Base-by-base conservation (phyloP, 768 basidiomycete genomes). In the Nevesoporus exiguus region DNA sequence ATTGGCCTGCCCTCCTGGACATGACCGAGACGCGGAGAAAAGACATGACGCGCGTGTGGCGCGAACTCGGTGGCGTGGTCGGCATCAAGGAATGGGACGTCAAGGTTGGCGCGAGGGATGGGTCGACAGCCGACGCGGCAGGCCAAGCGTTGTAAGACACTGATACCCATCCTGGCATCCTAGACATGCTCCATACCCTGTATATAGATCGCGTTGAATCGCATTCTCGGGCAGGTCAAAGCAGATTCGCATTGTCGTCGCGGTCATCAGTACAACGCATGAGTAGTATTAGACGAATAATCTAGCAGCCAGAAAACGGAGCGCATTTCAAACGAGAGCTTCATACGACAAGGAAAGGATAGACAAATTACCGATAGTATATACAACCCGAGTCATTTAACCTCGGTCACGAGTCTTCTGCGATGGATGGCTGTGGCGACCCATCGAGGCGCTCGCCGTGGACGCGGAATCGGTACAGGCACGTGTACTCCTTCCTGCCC, bases 391-490 rank as follows among this genome's bases (percentile, higher is more conserved):
- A n/a, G n/a, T n/a, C n/a, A n/a, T n/a, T 15, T 17, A 36, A 5
- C 10, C 13, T 24, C 40, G 15, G 39, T 66, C 52, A 63, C 6
- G 66, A 52, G 24, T 60, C 53, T 13, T 60, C 61, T 40, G 62
- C 65, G 36, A 71, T 57, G 47, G 66, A 68, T 5, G 77, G 74
- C 36, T 68, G 59, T 7, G 77, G 75, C 19, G 66, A 61, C 49
- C 74, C 78, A 11, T 71, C 77, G 48, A 83, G 62, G 51, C 67
- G 75, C 60, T 80, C 73, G 15, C 90, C 90, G 62, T 92, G 90
- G 29, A 90, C 88, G 40, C 90, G 80, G 72, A 93, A 74, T 41
- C 90, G 83, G 71, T 93, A 98, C 36, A 98, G 71, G 70, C 96
- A 98, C 0, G 95, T 97, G 66, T 80, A 91, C 53, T 87, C 84